Base-by-base conservation (phyloP, 148 eudicot species). In the Rhododendron simsii region DNA sequence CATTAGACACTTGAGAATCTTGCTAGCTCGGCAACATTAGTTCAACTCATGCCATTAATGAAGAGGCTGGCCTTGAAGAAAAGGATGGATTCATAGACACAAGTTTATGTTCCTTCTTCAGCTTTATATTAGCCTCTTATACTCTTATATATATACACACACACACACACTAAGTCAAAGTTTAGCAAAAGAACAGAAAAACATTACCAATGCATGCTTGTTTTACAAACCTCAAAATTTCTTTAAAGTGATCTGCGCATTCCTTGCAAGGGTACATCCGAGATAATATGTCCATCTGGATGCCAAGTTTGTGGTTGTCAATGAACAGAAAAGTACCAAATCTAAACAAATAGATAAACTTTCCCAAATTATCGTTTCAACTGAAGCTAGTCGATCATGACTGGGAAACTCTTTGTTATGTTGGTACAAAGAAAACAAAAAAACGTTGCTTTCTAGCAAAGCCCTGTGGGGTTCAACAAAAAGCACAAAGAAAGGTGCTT, bases 181-280 rank as follows among this genome's bases (percentile, higher is more conserved):
- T 18, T 23, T 57, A 23, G 20, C 8, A 1, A n/a, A 81, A 2
- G 9, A 82, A 15, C 4, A n/a, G n/a, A n/a, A n/a, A n/a, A n/a
- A n/a, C n/a, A n/a, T n/a, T n/a, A n/a, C n/a, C n/a, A n/a, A n/a
- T n/a, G n/a, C n/a, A n/a, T n/a, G n/a, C n/a, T n/a, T n/a, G n/a
- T n/a, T n/a, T n/a, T n/a, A n/a, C n/a, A n/a, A n/a, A n/a, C n/a
- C n/a, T n/a, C n/a, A n/a, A n/a, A 75, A 75, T 7, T 75, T 75
- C 79, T 18, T 75, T 41, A 21, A 77, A 41, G 51, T 77, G 80
- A 77, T 77, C 51, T 77, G 80, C 80, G 3, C 80, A 77, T 7
- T 77, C 80, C 80, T 77, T 77, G 51, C 80, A 77, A 15, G 80
- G 80, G 30, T 77, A 41, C 80, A 77, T 77, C 51, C 80, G 50